Evolutionary conservation across 2,329 filamentous ascomycete genomes (phyloP), one percentile per base, ranked within the genome.

Genomic region (Ceratocystis diversiconidia): DNA sequence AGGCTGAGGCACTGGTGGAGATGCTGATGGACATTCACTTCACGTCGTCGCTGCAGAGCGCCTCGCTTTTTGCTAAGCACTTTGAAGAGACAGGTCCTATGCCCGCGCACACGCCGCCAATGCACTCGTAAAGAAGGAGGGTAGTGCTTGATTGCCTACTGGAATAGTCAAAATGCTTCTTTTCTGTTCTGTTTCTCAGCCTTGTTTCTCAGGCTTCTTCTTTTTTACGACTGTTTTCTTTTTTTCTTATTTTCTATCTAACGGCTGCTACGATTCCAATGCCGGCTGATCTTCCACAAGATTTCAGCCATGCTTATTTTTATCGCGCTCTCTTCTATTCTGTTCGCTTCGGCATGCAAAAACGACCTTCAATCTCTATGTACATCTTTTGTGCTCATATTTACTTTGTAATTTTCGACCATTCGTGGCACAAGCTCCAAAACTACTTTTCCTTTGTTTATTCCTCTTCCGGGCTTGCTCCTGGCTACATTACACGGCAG

Each of bases 1-100:
- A 83, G 68, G 81, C 80, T 2, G 79, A 82, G 71, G 75, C 76
- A 0, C 73, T 84, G 22, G 79, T 83, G 15, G 78, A 81, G 70
- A 76, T 80, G 74, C 75, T 82, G 32, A 75, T 82, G 19, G 79
- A 81, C 62, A 79, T 78, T 19, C 78, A 82, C 70, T 75, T 74
- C 32, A 72, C 76, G 19, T 65, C 66, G 10, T 67, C 66, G 5
- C 41, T 67, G 44, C 63, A 67, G 60, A 67, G 62, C 32, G 70
- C 73, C 4, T 70, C 70, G 1, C 68, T 70, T 2, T 69, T 69
- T 61, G 69, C 66, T 36, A 69, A 69, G 4, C 68, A 73, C 44
- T 69, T 71, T 4, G 73, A 75, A 41, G 75, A 77, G 65, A 76
- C 74, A 6, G 76, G 76, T 0, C 76, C 76, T 0, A 76, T 77